Evolutionary conservation across 108 stramenopile species (phyloP).

Genomic region (Stephanodiscus minutulus): DNA sequence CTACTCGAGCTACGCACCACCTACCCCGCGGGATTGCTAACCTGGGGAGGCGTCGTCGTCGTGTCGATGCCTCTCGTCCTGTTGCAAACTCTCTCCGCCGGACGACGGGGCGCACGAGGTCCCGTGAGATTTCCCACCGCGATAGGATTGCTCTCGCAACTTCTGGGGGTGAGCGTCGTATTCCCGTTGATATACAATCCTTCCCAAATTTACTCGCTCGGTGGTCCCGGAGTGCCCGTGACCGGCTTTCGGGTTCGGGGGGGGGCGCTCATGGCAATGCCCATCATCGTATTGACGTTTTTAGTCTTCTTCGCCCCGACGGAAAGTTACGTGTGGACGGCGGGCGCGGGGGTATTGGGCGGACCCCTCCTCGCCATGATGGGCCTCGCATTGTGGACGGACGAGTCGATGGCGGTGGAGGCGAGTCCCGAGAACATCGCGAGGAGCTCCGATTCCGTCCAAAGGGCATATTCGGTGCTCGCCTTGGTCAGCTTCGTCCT

Average conservation of each 20-base stretch:
- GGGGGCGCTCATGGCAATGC: conserved; percentile 1
- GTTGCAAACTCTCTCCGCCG: conserved; percentile 24
- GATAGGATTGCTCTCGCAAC: conserved; percentile 42
- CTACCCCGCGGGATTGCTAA: conserved; percentile 37
- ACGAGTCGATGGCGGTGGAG: conserved; percentile 4
- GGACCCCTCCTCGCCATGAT: conserved; percentile 43
- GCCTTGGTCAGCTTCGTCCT: conserved; percentile 24
- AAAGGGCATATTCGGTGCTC: conserved; percentile 8
- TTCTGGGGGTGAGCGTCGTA: conserved; percentile 51
- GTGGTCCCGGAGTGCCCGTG: conserved; percentile 10
- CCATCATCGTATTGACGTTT: conserved; percentile 14
- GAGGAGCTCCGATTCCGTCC: neutral
- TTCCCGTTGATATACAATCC: conserved; percentile 55
- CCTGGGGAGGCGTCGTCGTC: conserved; percentile 26
- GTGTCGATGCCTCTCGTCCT: conserved; percentile 28
- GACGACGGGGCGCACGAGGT: conserved; percentile 31
- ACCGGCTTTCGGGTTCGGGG: conserved; percentile 1
- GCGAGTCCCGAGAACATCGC: conserved; percentile 6
- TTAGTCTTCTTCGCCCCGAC: conserved; percentile 26
- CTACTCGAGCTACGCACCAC: conserved; percentile 24
- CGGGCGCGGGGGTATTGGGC: conserved; percentile 45
- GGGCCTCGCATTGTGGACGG: conserved; percentile 14
- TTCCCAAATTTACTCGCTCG: conserved; percentile 27
- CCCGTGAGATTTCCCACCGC: conserved; percentile 32
- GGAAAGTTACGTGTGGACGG: conserved; percentile 36